These are phyloP conservation scores for Yamadazyma sp. DNA, from an alignment of 1,139 yeast species.

Conservation along the genomic window DNA sequence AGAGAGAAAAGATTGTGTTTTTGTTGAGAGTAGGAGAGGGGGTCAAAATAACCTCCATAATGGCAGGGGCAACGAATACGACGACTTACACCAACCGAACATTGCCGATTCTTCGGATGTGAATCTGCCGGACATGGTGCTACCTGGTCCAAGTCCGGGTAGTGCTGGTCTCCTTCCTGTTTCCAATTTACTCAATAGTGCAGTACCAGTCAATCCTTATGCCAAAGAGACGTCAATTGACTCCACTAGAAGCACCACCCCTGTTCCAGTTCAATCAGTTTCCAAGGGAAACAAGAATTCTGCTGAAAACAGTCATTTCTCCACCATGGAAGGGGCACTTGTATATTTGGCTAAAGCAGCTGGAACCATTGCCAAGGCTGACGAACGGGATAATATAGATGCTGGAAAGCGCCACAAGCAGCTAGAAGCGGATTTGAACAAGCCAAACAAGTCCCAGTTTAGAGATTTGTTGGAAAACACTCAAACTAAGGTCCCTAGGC, in stretches of 20 bases:
- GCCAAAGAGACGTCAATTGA: too few relatives aligned
- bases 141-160: neutral
- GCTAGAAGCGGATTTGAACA: slow-evolving; percentile 28
- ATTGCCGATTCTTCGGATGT: too few relatives aligned
- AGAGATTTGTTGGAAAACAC: slow-evolving; percentile 9
- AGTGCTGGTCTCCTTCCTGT: slow-evolving; percentile 1
- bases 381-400: slow-evolving; percentile 64
- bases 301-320: slow-evolving; percentile 21
- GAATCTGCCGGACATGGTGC: too few relatives aligned
- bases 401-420: slow-evolving; percentile 57
- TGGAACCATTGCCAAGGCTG: slow-evolving; percentile 67
- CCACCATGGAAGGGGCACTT: slow-evolving; percentile 66
- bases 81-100: neutral
- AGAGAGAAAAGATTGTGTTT: slow-evolving; percentile 78
- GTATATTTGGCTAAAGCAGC: slow-evolving; percentile 76
- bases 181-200: slow-evolving; percentile 1
- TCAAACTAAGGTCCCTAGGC: slow-evolving; percentile 13
- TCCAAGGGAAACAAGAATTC: neutral
- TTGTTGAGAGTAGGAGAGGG: slow-evolving; percentile 65
- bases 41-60: slow-evolving; percentile 48
- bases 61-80: slow-evolving; percentile 23
- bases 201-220: neutral
- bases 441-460: slow-evolving; percentile 3
- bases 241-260: neutral
- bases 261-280: neutral